phyloP scores from a whole-genome alignment of 352 stramenopile genomes.

The Aphanomyces invadans region DNA sequence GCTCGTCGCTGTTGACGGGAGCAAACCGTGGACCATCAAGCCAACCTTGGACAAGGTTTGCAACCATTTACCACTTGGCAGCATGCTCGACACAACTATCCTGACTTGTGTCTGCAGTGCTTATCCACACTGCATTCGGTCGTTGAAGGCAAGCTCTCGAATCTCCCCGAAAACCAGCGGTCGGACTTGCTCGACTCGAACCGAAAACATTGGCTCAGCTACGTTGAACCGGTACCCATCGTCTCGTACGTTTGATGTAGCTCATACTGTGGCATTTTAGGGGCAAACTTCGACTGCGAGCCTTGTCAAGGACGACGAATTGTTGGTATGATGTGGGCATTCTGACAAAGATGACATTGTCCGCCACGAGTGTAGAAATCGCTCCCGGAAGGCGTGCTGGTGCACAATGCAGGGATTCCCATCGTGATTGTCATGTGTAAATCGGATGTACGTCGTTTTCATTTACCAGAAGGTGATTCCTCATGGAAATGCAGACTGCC shows the following conservation, averaged over 20 bases:
- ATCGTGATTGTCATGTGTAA: conserved; percentile 68
- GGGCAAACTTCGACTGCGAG: neutral
- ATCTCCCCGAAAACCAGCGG: conserved; percentile 40
- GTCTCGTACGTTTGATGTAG: conserved; percentile 18
- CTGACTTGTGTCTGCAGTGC: conserved; percentile 34
- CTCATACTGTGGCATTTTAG: conserved; percentile 11
- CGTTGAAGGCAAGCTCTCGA: conserved; percentile 64
- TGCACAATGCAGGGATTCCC: conserved; percentile 71
- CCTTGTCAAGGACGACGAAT: neutral
- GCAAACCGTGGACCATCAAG: conserved; percentile 75
- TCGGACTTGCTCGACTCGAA: conserved; percentile 50
- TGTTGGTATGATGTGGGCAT: conserved; percentile 27
- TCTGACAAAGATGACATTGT: conserved; percentile 59
- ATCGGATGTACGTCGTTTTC: conserved; percentile 53
- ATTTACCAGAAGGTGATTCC: neutral
- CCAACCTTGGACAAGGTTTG: conserved; percentile 51
- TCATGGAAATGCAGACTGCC: conserved; percentile 31
- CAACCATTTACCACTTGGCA: neutral
- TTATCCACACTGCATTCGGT: conserved; percentile 61
- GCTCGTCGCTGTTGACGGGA: conserved; percentile 61
- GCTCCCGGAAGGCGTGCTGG: conserved; percentile 48
- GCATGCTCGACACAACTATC: neutral
- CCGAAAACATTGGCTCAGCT: conserved; percentile 66
- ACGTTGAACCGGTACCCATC: conserved; percentile 57
- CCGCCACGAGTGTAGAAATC: conserved; percentile 43